phyloP scores from a whole-genome alignment of 441 rosid genomes.

The Mallotus repandus region DNA sequence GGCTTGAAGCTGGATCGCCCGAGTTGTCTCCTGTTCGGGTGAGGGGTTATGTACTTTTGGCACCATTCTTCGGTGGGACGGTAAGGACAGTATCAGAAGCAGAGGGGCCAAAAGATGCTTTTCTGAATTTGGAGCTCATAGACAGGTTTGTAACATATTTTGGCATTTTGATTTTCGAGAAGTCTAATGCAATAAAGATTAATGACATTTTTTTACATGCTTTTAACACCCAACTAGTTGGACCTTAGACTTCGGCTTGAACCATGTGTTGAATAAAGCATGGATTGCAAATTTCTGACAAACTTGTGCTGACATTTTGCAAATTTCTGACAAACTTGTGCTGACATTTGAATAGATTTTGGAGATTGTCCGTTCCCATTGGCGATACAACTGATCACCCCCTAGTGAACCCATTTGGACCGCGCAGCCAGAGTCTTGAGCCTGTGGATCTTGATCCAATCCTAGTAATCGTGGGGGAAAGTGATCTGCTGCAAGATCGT shows the following conservation, averaged over 20 bases:
- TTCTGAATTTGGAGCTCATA: constrained; percentile 54
- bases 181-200: background rate
- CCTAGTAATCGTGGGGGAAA: constrained; percentile 47
- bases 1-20: constrained; percentile 34
- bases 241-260: background rate
- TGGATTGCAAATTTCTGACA: no score
- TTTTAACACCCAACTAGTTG: background rate
- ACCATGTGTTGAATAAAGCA: background rate
- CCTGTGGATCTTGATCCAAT: constrained; percentile 39
- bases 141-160: constrained; percentile 39
- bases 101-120: constrained; percentile 54
- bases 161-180: background rate
- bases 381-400: constrained; percentile 59
- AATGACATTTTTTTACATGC: no score
- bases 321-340: background rate
- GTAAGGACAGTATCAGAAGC: constrained; percentile 46
- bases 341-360: constrained; percentile 31
- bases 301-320: no score
- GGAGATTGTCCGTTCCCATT: constrained; percentile 47
- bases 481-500: constrained; percentile 50
- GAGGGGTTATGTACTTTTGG: constrained; percentile 52
- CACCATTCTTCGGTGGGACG: constrained; percentile 66
- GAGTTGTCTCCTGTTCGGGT: constrained; percentile 42
- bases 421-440: constrained; percentile 34
- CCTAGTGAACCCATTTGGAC: constrained; percentile 59